Evolutionary conservation across 768 basidiomycete species (phyloP), one percentile per base, ranked within the genome.

Genomic region (Amyloporia xantha): DNA sequence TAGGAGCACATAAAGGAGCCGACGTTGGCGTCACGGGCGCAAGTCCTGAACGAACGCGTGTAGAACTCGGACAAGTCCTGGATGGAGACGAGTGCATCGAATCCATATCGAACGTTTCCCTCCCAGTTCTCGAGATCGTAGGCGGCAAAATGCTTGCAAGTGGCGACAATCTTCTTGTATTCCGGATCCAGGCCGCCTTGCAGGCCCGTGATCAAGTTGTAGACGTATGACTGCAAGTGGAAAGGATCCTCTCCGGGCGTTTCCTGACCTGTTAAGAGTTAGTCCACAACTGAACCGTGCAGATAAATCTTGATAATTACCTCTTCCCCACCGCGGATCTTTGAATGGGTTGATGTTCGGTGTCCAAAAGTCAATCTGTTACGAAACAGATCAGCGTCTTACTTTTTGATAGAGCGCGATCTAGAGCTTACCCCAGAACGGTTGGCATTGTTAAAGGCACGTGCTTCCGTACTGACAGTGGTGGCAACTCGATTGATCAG

Each of bases 1-100:
- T 81, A 82, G 52, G 74, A 76, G 67, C 79, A 82, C 79, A 81
- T 81, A 28, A 79, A 67, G n/a, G 74, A 74, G 2, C 69, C 76
- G 28, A 77, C 79, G 55, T 77, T 76, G 9, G 78, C 79, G 53
- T 82, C 80, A 33, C 78, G 68, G n/a, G 78, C 78, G 56, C 79
- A 80, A 42, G 64, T 69, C 58, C 79, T 76, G 73, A 80, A 82
- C 2, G 76, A 61, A 0, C 73, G 77, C 5, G 75, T 64, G 60
- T 79, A 80, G 56, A 68, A 82, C 55, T 78, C 77, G 60, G 68
- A 72, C 23, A 82, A 61, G 50, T 82, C 80, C 49, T 81, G 80
- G 5, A 66, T 59, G 6, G 75, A 67, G 11, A 82, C 73, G n/a
- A 70, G 52, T 2, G 80, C 80, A 51, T 80, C 67, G 64, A 79